Base-by-base conservation (phyloP, 441 rosid genomes). In the Gossypium schwendimanii region DNA sequence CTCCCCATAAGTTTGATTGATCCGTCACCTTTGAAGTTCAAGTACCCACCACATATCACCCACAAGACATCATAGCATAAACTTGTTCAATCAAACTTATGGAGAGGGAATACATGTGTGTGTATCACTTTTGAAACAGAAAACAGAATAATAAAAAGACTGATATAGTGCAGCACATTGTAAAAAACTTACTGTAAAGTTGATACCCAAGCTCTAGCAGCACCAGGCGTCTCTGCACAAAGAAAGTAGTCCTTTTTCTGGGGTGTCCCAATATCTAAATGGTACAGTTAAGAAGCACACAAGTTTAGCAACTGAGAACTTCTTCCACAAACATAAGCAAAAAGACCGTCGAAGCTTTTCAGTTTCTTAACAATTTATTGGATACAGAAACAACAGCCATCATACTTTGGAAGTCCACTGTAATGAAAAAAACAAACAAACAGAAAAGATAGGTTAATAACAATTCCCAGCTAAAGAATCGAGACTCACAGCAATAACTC, bases 301-400 rank as follows among this genome's bases (percentile, higher is more conserved):
- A 81, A 39, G 12, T 55, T 44, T 61, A 17, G 24, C 6, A 54
- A 18, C 14, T 4, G 4, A 63, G 12, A 0, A 5, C 31, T 28
- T 26, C 47, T 33, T 50, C 53, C 2, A n/a, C 21, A 14, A 63
- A 36, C 31, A 21, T 63, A 24, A 23, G 23, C 41, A 52, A 50
- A 61, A 20, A 74, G 3, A 67, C 10, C 23, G 28, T 20, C 31
- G 26, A 69, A 70, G 54, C 31, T 15, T 44, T 60, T 12, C 8
- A 41, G 58, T 59, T 26, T 36, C 18, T 21, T 47, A 21, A 28
- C n/a, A 68, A 6, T 6, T 31, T 59, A 68, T 70, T 70, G 98
- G 99, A 95, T 95, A 95, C 99, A 95, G 70, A 95, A 78, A 80
- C 98, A 95, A 76, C 99, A 95, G 71, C 97, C 97, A 33, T 93